phyloP scores from a whole-genome alignment of 495 filamentous ascomycete species.

The Astrothelium macrocarpum region DNA sequence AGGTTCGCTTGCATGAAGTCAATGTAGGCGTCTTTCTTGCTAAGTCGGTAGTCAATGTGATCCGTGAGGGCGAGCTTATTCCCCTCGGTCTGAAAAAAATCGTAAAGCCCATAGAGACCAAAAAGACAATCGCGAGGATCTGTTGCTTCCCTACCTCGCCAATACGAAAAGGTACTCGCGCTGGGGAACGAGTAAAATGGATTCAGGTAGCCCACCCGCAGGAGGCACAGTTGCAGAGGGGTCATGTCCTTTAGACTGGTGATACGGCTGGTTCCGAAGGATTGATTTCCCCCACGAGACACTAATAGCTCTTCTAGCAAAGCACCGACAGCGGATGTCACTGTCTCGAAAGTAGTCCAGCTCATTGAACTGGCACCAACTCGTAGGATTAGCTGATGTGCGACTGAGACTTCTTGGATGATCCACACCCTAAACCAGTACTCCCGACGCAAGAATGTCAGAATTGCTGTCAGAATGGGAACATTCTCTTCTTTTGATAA shows the following conservation, averaged over 20 bases:
- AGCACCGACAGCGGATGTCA: neutral
- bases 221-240: neutral
- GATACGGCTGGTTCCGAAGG: neutral
- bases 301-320: neutral
- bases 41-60: neutral
- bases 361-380: neutral
- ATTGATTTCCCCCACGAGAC: neutral
- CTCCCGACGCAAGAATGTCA: neutral
- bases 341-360: neutral
- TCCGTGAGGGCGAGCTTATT: neutral
- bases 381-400: neutral
- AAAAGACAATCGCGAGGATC: neutral
- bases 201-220: neutral
- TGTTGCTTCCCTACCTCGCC: neutral
- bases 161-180: too few species aligned
- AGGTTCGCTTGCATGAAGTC: neutral
- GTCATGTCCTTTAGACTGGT: neutral
- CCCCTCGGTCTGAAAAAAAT: neutral
- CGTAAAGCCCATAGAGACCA: neutral
- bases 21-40: neutral
- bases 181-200: too few species aligned
- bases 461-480: neutral
- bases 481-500: neutral
- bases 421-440: neutral
- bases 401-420: neutral